phyloP scores from a whole-genome alignment of 2,329 filamentous ascomycete genomes.

The Leptographium lundbergii region DNA sequence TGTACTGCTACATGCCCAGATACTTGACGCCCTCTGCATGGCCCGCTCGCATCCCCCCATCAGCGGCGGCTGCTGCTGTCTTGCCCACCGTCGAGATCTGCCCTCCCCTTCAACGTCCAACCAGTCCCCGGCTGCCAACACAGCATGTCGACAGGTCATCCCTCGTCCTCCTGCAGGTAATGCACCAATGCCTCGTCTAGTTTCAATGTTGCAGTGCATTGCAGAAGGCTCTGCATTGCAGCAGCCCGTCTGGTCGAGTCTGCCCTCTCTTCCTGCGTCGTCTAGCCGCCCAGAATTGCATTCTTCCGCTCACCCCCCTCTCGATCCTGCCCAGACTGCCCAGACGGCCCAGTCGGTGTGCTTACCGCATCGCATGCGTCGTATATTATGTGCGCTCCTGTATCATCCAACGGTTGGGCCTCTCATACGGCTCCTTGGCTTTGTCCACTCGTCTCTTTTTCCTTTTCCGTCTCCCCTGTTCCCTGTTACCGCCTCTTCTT shows the following conservation, averaged over 20 bases:
- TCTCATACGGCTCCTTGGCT: not conserved
- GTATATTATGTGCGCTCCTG: not conserved
- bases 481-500: conserved; percentile 12
- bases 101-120: not conserved
- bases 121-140: not conserved
- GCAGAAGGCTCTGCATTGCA: not conserved
- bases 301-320: not conserved
- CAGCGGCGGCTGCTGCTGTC: too few species aligned
- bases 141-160: not conserved
- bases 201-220: not conserved
- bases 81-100: too few species aligned
- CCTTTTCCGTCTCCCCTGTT: conserved; percentile 6
- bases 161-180: not conserved
- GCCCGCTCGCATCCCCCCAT: not conserved
- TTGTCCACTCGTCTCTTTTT: not conserved
- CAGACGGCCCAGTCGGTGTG: too few species aligned
- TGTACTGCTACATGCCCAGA: too few species aligned
- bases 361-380: not conserved
- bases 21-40: too few species aligned
- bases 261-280: too few species aligned
- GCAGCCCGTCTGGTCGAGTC: too few species aligned
- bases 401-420: not conserved
- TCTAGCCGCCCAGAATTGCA: not conserved
- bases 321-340: not conserved
- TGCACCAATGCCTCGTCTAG: not conserved